Evolutionary conservation across 345 rosid genomes (phyloP).

Genomic region (Salix arbutifolia): DNA sequence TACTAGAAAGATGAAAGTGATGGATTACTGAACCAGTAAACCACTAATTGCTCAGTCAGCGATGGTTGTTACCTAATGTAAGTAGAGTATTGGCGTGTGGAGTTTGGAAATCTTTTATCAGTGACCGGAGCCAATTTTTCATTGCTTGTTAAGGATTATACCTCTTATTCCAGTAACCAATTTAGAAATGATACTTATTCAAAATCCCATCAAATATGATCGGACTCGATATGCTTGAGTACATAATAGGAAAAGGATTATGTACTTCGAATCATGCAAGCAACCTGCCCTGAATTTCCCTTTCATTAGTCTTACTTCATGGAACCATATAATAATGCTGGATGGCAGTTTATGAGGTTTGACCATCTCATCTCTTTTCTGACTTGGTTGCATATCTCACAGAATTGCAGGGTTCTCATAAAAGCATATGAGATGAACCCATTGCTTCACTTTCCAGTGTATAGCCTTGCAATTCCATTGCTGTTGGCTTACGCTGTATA

Average conservation of each 20-base stretch:
- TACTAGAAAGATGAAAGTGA: neutral
- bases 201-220: neutral
- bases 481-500: constrained; percentile 46
- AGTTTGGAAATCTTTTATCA: neutral
- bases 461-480: constrained; percentile 59
- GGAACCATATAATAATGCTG: neutral
- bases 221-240: neutral
- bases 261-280: neutral
- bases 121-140: neutral
- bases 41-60: neutral
- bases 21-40: neutral
- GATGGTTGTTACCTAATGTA: too few species aligned
- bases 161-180: neutral
- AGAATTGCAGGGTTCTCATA: constrained; percentile 69
- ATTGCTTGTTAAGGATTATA: neutral
- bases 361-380: neutral
- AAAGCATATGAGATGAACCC: constrained; percentile 93
- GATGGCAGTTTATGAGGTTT: neutral
- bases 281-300: neutral
- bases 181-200: neutral
- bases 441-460: constrained; percentile 64
- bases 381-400: constrained; percentile 15
- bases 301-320: neutral
- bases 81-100: neutral
- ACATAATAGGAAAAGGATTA: neutral